Evolutionary conservation across 2,329 filamentous ascomycete species (phyloP), one percentile per base, ranked within the genome.

Genomic region (Alternaria alternata): DNA sequence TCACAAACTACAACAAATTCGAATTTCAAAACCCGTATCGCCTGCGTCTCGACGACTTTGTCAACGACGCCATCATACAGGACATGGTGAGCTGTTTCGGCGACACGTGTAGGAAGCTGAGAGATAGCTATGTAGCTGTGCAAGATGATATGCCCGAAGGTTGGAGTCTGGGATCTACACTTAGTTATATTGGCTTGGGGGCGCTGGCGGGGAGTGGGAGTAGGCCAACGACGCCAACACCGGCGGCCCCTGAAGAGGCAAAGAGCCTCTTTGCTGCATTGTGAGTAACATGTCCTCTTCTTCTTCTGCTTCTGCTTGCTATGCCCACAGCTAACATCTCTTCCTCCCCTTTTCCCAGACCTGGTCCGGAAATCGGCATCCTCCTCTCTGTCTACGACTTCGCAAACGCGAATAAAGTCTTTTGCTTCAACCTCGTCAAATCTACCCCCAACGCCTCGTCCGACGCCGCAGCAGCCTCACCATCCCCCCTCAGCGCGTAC

Each of bases 1-100:
- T 99, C 54, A 91, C 92, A 66, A 99, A 98, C 80, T 98, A 98
- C 85, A 98, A 99, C 85, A 99, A 98, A 78, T 99, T 99, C 74
- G 95, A 99, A 79, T 94, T 96, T 58, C 94, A 97, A 76, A 99
- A 99, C 70, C 94, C 94, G 0, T 99, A 99, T 72, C 91, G 95
- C 71, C 83, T 96, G 64, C 91, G 94, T 28, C 85, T 99, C 16
- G 93, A 94, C 70, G 94, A 98, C 77, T 98, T 98, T 78, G 93
- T 97, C 71, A 97, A 99, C 74, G 94, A 98, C 74, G 83, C 85
- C 0, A 90, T 91, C 2, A 97, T 98, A 70, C 87, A 90, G 61
- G 92, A 92, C 72, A 91, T 97, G 64, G 88, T 96, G 44, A 83
- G 84, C 51, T 91, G 90, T 58, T 87, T 97, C 22, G 93, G 93